Evolutionary conservation across 768 basidiomycete genomes (phyloP), one percentile per base, ranked within the genome.

Genomic region (Lenzites betulinus): DNA sequence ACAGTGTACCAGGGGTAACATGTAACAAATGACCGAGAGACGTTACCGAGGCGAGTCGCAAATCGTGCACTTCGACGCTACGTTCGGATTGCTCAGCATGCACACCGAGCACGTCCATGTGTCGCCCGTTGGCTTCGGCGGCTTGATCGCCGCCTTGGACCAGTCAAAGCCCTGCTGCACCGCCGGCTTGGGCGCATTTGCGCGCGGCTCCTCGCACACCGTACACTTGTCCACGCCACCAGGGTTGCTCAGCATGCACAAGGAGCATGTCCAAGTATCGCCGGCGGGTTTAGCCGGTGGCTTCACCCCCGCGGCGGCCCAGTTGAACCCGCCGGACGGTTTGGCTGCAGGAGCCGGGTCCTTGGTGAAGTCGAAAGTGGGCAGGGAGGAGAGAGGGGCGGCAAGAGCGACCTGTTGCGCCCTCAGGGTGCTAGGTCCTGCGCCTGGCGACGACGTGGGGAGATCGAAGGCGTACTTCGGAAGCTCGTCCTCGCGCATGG

Each of bases 301-400:
- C 63, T 81, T 86, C 55, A 82, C 69, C 3, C 86, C 88, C 0
- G 85, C 85, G 11, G 84, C 85, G 1, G 79, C 76, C 81, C 84
- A 89, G 65, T 88, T 76, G 64, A 89, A 89, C 33, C 76, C 75
- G 42, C 76, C 74, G 41, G 72, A 64, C 2, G 38, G 9, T 1
- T 53, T 28, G 3, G 52, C 16, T 7, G 49, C 42, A 8, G 57
- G 39, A 6, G 49, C 55, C 23, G 64, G 39, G 18, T 56, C 43
- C 52, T 83, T 63, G 51, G 56, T 55, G 63, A 81, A 75, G 39
- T 77, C 70, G 58, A 71, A 82, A 5, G 58, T 69, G 4, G 88
- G 87, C 11, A 90, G 77, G 13, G 77, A 77, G 1, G 74, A 67
- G 36, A 68, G 61, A 12, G 79, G 72, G 26, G 79, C 61, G 16